Conservation (phyloP, 208 protist species). For the Giardia duodenalis region DNA sequence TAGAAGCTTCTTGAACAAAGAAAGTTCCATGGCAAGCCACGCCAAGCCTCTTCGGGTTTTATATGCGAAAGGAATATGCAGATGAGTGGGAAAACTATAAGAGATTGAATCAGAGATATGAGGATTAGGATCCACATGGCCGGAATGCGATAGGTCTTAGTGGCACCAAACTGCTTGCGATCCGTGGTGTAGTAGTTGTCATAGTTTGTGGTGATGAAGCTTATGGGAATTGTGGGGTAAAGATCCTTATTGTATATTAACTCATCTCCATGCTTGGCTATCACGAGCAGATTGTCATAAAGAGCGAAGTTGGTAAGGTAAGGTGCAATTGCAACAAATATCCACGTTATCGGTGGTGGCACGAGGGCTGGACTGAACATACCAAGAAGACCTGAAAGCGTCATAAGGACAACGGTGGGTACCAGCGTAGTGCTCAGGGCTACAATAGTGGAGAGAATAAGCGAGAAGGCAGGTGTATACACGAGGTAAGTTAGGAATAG, state of each 20-base stretch:
- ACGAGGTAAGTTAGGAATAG: not conserved
- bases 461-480: not conserved
- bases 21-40: not conserved
- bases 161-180: no score
- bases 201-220: not conserved
- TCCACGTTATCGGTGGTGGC: not conserved
- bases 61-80: not conserved
- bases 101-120: not conserved
- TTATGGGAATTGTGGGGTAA: not conserved
- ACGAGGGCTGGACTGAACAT: not conserved
- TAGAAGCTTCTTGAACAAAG: not conserved
- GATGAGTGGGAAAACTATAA: not conserved
- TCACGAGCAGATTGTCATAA: not conserved
- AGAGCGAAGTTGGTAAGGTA: not conserved
- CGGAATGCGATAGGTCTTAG: no score
- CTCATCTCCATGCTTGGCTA: not conserved
- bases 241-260: not conserved
- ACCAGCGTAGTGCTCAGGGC: not conserved
- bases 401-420: not conserved
- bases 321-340: not conserved
- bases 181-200: not conserved
- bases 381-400: not conserved
- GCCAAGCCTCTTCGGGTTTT: not conserved
- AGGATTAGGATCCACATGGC: not conserved
- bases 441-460: not conserved